Evolutionary conservation across 768 basidiomycete genomes (phyloP), one percentile per base, ranked within the genome.

Genomic region (Termitomyces sp.): DNA sequence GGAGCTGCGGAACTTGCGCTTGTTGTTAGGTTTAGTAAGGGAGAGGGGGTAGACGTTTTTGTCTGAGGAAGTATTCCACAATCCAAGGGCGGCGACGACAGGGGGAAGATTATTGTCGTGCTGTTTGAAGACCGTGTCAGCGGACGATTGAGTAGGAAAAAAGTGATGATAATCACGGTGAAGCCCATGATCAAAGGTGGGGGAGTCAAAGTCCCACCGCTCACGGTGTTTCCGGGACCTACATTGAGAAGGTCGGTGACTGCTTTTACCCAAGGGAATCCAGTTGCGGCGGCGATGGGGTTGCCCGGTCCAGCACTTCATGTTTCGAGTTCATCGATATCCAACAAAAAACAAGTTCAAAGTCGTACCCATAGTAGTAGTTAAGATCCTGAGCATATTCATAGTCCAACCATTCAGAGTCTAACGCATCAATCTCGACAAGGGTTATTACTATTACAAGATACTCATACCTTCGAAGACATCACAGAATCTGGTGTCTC

Each of bases 21-120:
- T 42, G 14, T 68, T 47, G 54, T 71, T 62, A 0, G 68, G 71
- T 11, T 50, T 56, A 3, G 63, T 70, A 3, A 56, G 63, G 1
- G 72, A 73, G 19, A 77, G 68, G 2, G 75, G 74, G 53, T 70
- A 74, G n/a, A 74, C 67, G 8, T 59, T 64, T 2, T 35, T 46
- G 2, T 56, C 41, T 4, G 55, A 15, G 0, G 74, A 74, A 8
- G 68, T 66, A 61, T 77, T 77, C 74, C 73, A 75, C 7, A 78
- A 58, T 0, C 75, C 76, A 3, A 78, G 71, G 0, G 74, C 74
- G 5, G 75, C 66, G 8, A 76, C 64, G 21, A 77, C 60, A 1
- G 76, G 74, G 3, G 76, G 74, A 10, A 76, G 64, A 59, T 77
- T 69, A 63, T 76, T 77, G 60, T 77, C 74, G 62, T 77, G 75